phyloP scores from a whole-genome alignment of 768 basidiomycete genomes.

The Boletus coccyginus region DNA sequence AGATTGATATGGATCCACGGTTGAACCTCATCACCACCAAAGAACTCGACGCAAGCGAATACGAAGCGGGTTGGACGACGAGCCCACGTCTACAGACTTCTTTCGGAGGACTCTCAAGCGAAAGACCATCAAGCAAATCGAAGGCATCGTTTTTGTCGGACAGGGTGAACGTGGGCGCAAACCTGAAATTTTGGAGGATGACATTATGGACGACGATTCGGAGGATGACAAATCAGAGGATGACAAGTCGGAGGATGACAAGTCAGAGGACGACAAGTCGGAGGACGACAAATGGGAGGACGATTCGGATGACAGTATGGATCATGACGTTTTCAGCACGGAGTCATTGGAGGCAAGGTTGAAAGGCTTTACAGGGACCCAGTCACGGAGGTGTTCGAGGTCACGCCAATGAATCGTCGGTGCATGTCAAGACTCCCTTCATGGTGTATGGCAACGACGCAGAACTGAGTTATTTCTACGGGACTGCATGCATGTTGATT shows the following conservation, averaged over 20 bases:
- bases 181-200: not conserved
- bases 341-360: not conserved
- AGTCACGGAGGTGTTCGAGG: slow-evolving; percentile 6
- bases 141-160: slow-evolving; percentile 4
- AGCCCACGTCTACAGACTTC: rapidly evolving
- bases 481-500: slow-evolving; percentile 14
- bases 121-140: not conserved
- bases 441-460: slow-evolving; percentile 4
- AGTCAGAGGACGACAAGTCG: too few species aligned
- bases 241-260: too few species aligned
- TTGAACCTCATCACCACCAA: not conserved
- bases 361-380: not conserved
- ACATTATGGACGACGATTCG: not conserved
- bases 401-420: slow-evolving; percentile 11
- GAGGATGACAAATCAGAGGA: too few species aligned
- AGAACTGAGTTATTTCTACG: slow-evolving; percentile 7
- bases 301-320: too few species aligned
- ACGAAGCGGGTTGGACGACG: not conserved
- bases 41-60: not conserved
- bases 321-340: too few species aligned
- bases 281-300: too few species aligned
- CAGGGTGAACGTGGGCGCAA: too few species aligned
- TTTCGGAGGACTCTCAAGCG: not conserved
- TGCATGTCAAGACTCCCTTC: not conserved
- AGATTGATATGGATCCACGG: rapidly evolving